Conservation (phyloP, 129 eudicot genomes). For the Saussurea involucrata region DNA sequence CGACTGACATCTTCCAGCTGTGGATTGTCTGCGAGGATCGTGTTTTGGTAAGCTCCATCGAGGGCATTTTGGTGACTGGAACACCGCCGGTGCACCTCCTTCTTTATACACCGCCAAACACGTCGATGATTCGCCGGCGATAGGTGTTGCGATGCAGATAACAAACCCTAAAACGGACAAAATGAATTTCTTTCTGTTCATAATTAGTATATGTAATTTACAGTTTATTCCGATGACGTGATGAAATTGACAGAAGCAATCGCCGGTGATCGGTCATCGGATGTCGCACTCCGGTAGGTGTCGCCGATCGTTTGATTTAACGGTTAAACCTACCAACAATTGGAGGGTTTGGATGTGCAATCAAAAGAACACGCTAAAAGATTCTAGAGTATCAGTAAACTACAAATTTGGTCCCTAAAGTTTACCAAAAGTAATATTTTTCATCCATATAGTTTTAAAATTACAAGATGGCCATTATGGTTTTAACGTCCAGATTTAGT, state of each 20-base stretch:
- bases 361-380: neutral
- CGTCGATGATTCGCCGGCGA: slow-evolving; percentile 66
- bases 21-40: slow-evolving; percentile 21
- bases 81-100: slow-evolving; percentile 98
- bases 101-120: slow-evolving; percentile 74
- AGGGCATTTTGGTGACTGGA: slow-evolving; percentile 90
- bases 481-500: too few species aligned
- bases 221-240: neutral
- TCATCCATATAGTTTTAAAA: too few species aligned
- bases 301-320: neutral
- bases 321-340: neutral
- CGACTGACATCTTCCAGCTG: slow-evolving; percentile 55
- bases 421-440: too few species aligned
- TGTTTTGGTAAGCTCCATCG: slow-evolving; percentile 66
- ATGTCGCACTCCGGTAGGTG: neutral
- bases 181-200: slow-evolving; percentile 10
- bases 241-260: neutral
- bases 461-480: too few species aligned
- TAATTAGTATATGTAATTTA: neutral
- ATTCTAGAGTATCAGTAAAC: too few species aligned
- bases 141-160: slow-evolving; percentile 12
- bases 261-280: neutral
- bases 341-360: neutral
- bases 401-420: too few species aligned
- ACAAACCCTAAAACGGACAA: slow-evolving; percentile 35